Evolutionary conservation across 2,329 filamentous ascomycete species (phyloP).

Genomic region (Venturia oleaginea): DNA sequence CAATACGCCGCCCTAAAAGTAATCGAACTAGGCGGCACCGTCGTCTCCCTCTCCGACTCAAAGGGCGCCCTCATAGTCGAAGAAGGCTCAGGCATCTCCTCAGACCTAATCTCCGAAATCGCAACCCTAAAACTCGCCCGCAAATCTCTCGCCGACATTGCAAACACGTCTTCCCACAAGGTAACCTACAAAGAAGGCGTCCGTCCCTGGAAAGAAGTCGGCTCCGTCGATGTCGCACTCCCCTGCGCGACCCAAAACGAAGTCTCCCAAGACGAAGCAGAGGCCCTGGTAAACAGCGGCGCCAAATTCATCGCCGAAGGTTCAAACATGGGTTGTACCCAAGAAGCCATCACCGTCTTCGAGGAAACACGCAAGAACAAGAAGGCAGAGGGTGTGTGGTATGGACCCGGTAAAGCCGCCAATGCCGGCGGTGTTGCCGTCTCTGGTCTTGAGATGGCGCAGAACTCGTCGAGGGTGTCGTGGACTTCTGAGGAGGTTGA

Average conservation of each 20-base stretch:
- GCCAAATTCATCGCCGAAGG: constrained; percentile 87
- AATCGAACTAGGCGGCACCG: constrained; percentile 88
- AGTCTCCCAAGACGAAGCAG: constrained; percentile 82
- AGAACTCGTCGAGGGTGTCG: constrained; percentile 80
- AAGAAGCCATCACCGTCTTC: constrained; percentile 88
- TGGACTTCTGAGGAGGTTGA: constrained; percentile 92
- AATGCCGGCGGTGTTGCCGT: constrained; percentile 97
- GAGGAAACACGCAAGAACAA: constrained; percentile 64
- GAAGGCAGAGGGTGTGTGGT: constrained; percentile 76
- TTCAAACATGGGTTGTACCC: constrained; percentile 98
- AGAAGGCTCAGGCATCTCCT: constrained; percentile 61
- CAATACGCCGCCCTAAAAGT: constrained; percentile 95
- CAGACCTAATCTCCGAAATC: constrained; percentile 70
- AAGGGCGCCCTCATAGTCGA: constrained; percentile 73
- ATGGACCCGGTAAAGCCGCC: constrained; percentile 88
- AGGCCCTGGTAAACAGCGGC: constrained; percentile 67
- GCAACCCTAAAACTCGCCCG: constrained; percentile 80
- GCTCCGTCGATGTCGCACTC: constrained; percentile 81
- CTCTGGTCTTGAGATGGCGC: constrained; percentile 96
- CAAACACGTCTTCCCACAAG: constrained; percentile 44
- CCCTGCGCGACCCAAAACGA: constrained; percentile 97
- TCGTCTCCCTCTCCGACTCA: constrained; percentile 90
- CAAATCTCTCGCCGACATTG: constrained; percentile 68
- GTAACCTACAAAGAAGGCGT: constrained; percentile 83
- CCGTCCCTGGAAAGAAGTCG: constrained; percentile 85